Base-by-base conservation (phyloP, 441 rosid species). In the Aquilaria agallochum region DNA sequence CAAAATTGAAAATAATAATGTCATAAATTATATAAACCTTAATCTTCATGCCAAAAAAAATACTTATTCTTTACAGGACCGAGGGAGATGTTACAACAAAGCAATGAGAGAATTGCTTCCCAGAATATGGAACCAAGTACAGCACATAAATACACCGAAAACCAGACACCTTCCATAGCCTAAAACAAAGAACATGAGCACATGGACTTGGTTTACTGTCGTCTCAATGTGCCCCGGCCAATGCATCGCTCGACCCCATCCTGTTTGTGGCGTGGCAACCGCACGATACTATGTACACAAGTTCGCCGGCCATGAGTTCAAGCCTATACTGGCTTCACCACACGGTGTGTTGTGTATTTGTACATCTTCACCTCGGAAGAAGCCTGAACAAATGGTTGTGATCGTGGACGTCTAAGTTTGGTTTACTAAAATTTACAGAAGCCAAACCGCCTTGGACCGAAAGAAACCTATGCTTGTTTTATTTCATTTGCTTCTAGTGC, bases 301-400 rank as follows among this genome's bases (percentile, higher is more conserved):
- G 67, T 66, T 68, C 66, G 46, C 68, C 72, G 44, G 53, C 76
- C 66, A 72, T 72, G 72, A 68, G 60, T 69, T 58, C 63, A 31
- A 74, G 47, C 64, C 64, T 68, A 42, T 54, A 44, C 8, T 50
- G 56, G 78, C 77, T 67, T 67, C 47, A 50, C 70, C 69, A 53
- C 9, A 61, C 63, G 76, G 84, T 48, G 90, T 85, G 88, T 67
- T 82, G 86, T 74, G 78, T 84, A 60, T 77, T 78, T 86, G 83
- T 79, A 89, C 96, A 87, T 81, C 96, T 90, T 88, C 89, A 83
- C 85, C 95, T 53, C 40, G 56, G 71, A 68, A 67, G 66, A 71
- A 71, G 77, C 86, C 48, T n/a, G 36, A 80, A 75, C 45, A 56
- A 79, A 69, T 69, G 59, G 54, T 57, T 55, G 58, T 53, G 54